Evolutionary conservation across 306 rosid genomes (phyloP).

Genomic region (Prunus salicina): DNA sequence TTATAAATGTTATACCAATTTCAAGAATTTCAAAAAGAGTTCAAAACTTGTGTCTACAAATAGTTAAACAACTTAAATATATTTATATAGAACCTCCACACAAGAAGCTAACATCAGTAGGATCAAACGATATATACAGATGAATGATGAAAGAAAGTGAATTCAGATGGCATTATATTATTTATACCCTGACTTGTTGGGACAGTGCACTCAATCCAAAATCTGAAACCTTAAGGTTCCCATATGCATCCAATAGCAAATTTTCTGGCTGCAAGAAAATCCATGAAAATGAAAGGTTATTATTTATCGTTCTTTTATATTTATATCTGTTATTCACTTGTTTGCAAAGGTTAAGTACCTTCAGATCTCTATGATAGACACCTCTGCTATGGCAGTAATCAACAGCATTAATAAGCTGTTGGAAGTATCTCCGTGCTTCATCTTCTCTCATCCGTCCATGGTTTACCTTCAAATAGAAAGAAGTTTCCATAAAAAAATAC

Average conservation of each 20-base stretch:
- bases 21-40: not conserved
- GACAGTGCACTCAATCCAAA: conserved; percentile 96
- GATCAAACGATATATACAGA: conserved; percentile 11
- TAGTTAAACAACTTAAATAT: not conserved
- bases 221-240: conserved; percentile 95
- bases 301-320: not conserved
- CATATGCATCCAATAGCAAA: conserved; percentile 73
- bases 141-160: conserved; percentile 20
- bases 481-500: conserved; percentile 16
- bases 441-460: conserved; percentile 86
- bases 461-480: conserved; percentile 60
- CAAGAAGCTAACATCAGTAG: conserved; percentile 11
- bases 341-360: conserved; percentile 44
- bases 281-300: not conserved
- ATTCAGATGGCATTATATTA: conserved; percentile 19
- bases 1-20: not conserved
- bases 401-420: conserved; percentile 93
- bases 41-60: not conserved
- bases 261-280: conserved; percentile 80
- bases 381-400: conserved; percentile 99
- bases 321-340: not conserved
- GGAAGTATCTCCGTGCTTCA: conserved; percentile 93
- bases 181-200: conserved; percentile 84
- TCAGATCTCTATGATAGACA: conserved; percentile 90
- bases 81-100: not conserved